These are phyloP conservation scores for Rhizopogon hawkerae DNA, from an alignment of 1,284 basidiomycete genomes.

Conservation along the genomic window DNA sequence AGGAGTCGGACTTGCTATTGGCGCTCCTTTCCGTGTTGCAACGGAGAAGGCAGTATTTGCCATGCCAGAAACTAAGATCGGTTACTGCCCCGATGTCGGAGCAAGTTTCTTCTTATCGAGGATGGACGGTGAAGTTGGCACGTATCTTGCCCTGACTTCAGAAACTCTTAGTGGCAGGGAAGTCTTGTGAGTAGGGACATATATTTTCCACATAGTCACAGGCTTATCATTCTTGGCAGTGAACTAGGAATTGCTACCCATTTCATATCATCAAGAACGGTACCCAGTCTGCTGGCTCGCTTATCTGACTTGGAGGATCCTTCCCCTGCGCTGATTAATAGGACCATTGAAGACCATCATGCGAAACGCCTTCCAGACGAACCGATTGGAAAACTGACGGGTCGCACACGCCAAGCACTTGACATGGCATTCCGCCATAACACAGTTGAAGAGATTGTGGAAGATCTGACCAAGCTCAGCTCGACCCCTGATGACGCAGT, in stretches of 20 bases:
- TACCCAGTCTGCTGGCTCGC: conserved; percentile 60
- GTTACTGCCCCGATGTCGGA: conserved; percentile 87
- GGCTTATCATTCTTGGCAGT: conserved; percentile 32
- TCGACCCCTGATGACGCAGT: conserved; percentile 38
- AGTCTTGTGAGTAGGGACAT: conserved; percentile 60
- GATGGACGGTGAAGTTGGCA: conserved; percentile 87
- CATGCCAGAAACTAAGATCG: conserved; percentile 98
- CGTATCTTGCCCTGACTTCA: conserved; percentile 89
- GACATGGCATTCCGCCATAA: conserved; percentile 71
- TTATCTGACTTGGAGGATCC: conserved; percentile 54
- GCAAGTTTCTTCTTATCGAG: conserved; percentile 84
- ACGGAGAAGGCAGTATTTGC: conserved; percentile 89
- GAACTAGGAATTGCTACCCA: conserved; percentile 90
- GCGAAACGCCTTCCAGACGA: conserved; percentile 54
- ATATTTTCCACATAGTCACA: conserved; percentile 7
- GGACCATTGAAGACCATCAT: conserved; percentile 61
- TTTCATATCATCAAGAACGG: conserved; percentile 69
- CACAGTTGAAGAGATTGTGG: conserved; percentile 64
- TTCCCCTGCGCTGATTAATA: conserved; percentile 40
- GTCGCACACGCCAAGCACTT: conserved; percentile 62
- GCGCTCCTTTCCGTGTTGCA: conserved; percentile 87
- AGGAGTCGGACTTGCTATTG: conserved; percentile 85
- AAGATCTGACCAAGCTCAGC: conserved; percentile 43
- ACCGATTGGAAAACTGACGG: conserved; percentile 47
- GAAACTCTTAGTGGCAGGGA: conserved; percentile 66